These are phyloP conservation scores for Euphorbia lathyris DNA, from an alignment of 345 rosid genomes.

Conservation along the genomic window DNA sequence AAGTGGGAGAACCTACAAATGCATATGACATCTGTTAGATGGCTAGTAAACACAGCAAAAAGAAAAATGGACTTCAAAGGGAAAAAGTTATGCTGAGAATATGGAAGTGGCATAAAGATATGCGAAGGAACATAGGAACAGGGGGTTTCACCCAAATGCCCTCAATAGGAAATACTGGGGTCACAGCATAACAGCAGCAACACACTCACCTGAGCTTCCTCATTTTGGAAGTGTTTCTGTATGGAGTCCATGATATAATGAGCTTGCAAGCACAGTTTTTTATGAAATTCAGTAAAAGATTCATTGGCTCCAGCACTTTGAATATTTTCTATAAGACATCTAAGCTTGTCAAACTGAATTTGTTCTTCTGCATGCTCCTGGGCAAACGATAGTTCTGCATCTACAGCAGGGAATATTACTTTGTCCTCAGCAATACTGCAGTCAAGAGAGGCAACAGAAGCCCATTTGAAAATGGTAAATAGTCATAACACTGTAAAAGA, in stretches of 20 bases:
- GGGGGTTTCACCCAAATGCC: neutral
- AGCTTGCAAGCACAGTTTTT: constrained; percentile 48
- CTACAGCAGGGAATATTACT: constrained; percentile 66
- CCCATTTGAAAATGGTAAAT: constrained; percentile 16
- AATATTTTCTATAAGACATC: constrained; percentile 47
- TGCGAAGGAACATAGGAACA: constrained; percentile 1
- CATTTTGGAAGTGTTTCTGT: constrained; percentile 53
- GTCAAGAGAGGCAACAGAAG: constrained; percentile 18
- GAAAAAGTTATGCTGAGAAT: neutral
- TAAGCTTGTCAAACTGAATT: constrained; percentile 50
- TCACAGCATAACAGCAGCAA: neutral
- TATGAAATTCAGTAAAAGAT: constrained; percentile 44
- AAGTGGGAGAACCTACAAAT: constrained; percentile 55
- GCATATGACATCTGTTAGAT: constrained; percentile 9
- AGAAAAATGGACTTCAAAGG: constrained; percentile 1
- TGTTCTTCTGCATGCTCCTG: constrained; percentile 63
- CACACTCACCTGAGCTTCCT: constrained; percentile 51
- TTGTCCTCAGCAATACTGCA: constrained; percentile 66
- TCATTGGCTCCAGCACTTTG: constrained; percentile 47
- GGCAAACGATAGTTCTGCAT: constrained; percentile 47
- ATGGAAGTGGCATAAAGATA: neutral
- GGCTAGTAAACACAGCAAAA: neutral
- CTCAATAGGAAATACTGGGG: neutral
- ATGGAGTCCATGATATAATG: constrained; percentile 52
- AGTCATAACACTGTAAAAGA: neutral